Conservation (phyloP, 768 basidiomycete genomes). For the Tricholoma matsutake region DNA sequence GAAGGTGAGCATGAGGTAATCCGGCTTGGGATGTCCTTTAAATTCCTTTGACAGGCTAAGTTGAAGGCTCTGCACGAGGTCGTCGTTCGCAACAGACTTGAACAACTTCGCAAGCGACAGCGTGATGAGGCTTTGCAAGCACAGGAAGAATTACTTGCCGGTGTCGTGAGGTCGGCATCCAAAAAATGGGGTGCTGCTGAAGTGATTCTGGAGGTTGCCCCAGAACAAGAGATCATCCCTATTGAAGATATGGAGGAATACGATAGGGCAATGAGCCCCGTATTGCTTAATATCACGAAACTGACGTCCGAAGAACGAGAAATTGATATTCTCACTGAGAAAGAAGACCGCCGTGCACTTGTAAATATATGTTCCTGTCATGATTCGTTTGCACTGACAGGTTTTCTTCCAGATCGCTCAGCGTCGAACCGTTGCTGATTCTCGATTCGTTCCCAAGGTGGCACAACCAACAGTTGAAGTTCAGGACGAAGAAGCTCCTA, state of each 20-base stretch:
- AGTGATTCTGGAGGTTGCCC: slow-evolving; percentile 28
- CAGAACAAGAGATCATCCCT: slow-evolving; percentile 33
- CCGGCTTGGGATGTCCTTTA: slow-evolving; percentile 10
- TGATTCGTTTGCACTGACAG: slow-evolving; percentile 7
- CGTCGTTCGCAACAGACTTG: slow-evolving; percentile 92
- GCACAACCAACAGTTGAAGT: slow-evolving; percentile 57
- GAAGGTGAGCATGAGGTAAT: slow-evolving; percentile 53
- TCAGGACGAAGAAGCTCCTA: slow-evolving; percentile 54
- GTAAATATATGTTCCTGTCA: slow-evolving; percentile 41
- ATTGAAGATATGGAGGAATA: slow-evolving; percentile 78
- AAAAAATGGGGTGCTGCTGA: slow-evolving; percentile 33
- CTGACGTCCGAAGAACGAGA: slow-evolving; percentile 77
- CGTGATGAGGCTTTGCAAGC: slow-evolving; percentile 94
- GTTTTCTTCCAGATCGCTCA: slow-evolving; percentile 57
- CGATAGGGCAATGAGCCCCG: slow-evolving; percentile 82
- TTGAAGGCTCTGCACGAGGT: slow-evolving; percentile 92
- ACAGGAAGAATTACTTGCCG: slow-evolving; percentile 85
- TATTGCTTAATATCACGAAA: slow-evolving; percentile 66
- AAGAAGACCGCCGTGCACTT: slow-evolving; percentile 59
- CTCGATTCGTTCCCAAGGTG: slow-evolving; percentile 83
- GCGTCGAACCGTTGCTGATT: slow-evolving; percentile 77
- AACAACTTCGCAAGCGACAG: slow-evolving; percentile 93
- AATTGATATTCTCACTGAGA: slow-evolving; percentile 70
- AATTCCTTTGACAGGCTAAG: slow-evolving; percentile 59
- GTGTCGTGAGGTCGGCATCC: slow-evolving; percentile 62